A percentile compares a stretch with the other conserved stretches of the same genome.
phyloP scores from a whole-genome alignment of 108 stramenopile genomes.

The Fistulifera solaris region DNA sequence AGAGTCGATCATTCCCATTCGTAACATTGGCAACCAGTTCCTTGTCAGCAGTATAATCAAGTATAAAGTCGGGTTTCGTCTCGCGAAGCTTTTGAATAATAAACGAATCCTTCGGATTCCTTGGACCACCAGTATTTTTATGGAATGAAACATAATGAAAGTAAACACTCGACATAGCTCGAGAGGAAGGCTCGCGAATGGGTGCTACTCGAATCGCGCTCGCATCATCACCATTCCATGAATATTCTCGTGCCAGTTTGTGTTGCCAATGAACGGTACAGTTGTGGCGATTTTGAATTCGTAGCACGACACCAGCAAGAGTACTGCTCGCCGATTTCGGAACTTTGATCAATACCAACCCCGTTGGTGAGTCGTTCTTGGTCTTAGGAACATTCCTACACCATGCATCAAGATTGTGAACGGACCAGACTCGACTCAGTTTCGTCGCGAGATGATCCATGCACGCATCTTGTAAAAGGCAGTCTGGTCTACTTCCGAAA shows the following conservation, averaged over 20 bases:
- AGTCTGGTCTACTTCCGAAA: too few species aligned
- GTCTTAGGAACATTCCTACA: too few species aligned
- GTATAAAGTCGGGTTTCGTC: slow-evolving; percentile 4
- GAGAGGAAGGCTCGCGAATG: slow-evolving; percentile 16
- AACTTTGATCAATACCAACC: slow-evolving; percentile 15
- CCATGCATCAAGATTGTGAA: too few species aligned
- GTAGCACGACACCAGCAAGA: slow-evolving; percentile 22
- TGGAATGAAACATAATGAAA: slow-evolving; percentile 11
- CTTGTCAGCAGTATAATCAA: slow-evolving; percentile 3
- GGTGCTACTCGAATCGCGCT: slow-evolving; percentile 9
- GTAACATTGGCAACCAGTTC: not conserved
- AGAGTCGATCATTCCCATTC: not conserved
- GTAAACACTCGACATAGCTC: slow-evolving; percentile 21
- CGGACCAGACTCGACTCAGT: too few species aligned
- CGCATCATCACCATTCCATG: not conserved
- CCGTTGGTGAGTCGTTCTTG: too few species aligned
- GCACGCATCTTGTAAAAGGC: too few species aligned
- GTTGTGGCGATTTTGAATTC: slow-evolving; percentile 16
- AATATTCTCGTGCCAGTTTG: slow-evolving; percentile 4
- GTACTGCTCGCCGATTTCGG: slow-evolving; percentile 34
- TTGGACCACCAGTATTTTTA: not conserved
- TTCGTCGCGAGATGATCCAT: too few species aligned
- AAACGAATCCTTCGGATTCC: not conserved
- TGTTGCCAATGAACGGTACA: slow-evolving; percentile 12
- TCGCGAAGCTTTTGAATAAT: slow-evolving; percentile 1